phyloP scores from a whole-genome alignment of 257 asterid genomes.

The Penstemon barbatus region DNA sequence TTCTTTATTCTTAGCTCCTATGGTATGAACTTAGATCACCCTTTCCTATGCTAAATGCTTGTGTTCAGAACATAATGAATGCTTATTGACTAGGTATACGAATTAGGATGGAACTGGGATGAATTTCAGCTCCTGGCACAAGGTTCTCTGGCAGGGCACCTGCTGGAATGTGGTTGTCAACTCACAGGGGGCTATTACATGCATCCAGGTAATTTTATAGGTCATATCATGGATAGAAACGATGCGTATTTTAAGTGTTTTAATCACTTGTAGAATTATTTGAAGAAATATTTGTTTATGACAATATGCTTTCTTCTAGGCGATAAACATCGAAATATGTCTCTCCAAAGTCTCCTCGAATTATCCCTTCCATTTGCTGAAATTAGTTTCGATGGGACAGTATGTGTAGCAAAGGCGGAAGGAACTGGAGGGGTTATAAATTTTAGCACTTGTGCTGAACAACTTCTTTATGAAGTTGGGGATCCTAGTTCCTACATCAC shows the following conservation, averaged over 20 bases:
- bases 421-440: constrained; percentile 73
- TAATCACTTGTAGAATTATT: constrained; percentile 2
- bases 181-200: constrained; percentile 96
- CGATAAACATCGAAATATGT: constrained; percentile 74
- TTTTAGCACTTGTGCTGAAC: constrained; percentile 80
- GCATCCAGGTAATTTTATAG: constrained; percentile 77
- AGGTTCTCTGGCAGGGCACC: constrained; percentile 94
- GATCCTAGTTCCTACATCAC: constrained; percentile 90
- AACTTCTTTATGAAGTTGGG: constrained; percentile 97
- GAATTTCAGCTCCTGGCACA: constrained; percentile 78
- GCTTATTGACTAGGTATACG: constrained; percentile 65
- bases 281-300: constrained; percentile 15
- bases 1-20: constrained; percentile 85
- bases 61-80: constrained; percentile 21
- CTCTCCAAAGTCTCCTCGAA: constrained; percentile 69
- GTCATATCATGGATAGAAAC: neutral
- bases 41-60: constrained; percentile 11
- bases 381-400: constrained; percentile 69
- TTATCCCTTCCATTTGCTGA: constrained; percentile 91
- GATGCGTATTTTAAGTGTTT: constrained; percentile 18
- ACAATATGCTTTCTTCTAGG: constrained; percentile 43
- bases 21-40: constrained; percentile 51
- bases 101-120: constrained; percentile 98
- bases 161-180: constrained; percentile 98
- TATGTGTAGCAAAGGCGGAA: constrained; percentile 80